Conservation (phyloP, 345 rosid species). For the Orychophragmus violaceus region DNA sequence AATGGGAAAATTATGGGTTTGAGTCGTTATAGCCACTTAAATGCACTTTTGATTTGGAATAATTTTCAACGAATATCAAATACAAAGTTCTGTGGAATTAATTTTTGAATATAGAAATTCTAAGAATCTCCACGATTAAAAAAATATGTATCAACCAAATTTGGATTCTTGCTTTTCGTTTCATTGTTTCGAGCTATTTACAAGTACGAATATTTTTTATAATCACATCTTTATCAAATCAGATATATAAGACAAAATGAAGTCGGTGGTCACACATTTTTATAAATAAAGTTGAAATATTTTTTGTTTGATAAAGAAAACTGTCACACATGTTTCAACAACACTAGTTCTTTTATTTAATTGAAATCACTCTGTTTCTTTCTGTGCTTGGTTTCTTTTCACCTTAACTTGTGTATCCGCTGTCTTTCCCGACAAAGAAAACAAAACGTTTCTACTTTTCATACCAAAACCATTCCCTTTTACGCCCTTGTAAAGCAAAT, state of each 20-base stretch:
- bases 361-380: not conserved
- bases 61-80: too few relatives aligned
- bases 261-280: constrained; percentile 22
- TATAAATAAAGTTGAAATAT: constrained; percentile 3
- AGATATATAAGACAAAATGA: not conserved
- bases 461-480: not conserved
- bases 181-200: not conserved
- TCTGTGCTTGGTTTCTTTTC: constrained; percentile 5
- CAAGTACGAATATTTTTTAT: not conserved
- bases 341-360: not conserved
- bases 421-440: constrained; percentile 17
- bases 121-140: too few relatives aligned
- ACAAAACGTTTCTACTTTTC: constrained; percentile 8
- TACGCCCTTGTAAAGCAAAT: not conserved
- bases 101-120: too few relatives aligned
- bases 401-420: not conserved
- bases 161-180: not conserved
- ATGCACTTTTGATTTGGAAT: too few relatives aligned
- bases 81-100: too few relatives aligned
- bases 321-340: not conserved
- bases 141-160: not conserved
- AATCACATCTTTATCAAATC: not conserved
- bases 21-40: too few relatives aligned
- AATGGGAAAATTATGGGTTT: too few relatives aligned
- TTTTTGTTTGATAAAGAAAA: not conserved